Evolutionary conservation across 2,329 filamentous ascomycete species (phyloP).

Genomic region (Boeremia exigua): DNA sequence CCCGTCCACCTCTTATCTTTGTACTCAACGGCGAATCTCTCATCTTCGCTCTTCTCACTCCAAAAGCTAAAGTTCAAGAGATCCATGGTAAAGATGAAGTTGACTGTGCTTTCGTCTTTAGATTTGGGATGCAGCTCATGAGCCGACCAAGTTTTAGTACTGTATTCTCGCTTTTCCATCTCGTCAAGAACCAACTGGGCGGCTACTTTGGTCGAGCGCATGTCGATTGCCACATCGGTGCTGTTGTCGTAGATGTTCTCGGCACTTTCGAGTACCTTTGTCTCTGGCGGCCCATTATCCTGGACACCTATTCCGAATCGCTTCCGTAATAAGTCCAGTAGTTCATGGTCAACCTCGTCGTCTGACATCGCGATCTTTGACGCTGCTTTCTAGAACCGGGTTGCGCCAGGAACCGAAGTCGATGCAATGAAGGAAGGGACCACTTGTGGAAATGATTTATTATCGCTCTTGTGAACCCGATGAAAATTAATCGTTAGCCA

Average conservation of each 20-base stretch:
- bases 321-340: conserved; percentile 83
- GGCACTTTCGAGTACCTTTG: conserved; percentile 80
- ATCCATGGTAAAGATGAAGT: conserved; percentile 98
- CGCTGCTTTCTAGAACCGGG: not conserved
- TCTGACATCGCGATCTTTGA: conserved; percentile 73
- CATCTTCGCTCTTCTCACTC: conserved; percentile 73
- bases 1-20: conserved; percentile 84
- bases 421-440: not conserved
- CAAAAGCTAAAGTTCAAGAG: conserved; percentile 97
- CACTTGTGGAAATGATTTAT: not conserved
- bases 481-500: not conserved
- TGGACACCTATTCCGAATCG: conserved; percentile 69
- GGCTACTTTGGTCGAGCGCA: conserved; percentile 80
- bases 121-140: conserved; percentile 88
- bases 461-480: not conserved
- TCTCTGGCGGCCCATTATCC: conserved; percentile 69
- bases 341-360: conserved; percentile 87
- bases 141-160: conserved; percentile 82
- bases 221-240: conserved; percentile 89
- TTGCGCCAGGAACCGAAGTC: not conserved
- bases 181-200: conserved; percentile 78
- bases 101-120: conserved; percentile 79
- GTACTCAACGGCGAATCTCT: conserved; percentile 85
- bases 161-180: conserved; percentile 86
- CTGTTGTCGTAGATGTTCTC: conserved; percentile 90